These are phyloP conservation scores for Aspergillus diversus DNA, from an alignment of 495 filamentous ascomycete genomes.

Conservation along the genomic window DNA sequence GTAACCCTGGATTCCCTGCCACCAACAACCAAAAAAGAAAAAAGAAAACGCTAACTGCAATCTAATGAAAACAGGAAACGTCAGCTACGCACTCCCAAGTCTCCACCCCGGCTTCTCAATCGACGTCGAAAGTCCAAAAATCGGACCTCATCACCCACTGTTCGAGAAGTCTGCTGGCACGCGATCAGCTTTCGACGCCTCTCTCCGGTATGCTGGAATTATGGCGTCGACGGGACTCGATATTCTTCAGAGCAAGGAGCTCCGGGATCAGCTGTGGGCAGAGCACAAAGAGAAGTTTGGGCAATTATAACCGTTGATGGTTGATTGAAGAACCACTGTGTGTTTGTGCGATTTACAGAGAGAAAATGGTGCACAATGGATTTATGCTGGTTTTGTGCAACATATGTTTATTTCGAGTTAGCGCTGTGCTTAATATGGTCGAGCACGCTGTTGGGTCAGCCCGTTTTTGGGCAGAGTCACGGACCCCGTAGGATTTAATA, in stretches of 20 bases:
- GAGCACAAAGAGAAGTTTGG: neutral
- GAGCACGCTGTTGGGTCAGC: no score
- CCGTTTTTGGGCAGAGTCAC: no score
- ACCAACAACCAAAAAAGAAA: neutral
- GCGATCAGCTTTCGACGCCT: neutral
- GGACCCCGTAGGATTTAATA: no score
- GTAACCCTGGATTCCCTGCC: neutral
- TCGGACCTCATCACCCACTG: constrained; percentile 7
- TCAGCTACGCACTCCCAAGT: constrained; percentile 10
- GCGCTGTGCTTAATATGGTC: no score
- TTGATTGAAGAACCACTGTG: no score
- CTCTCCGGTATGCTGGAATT: neutral
- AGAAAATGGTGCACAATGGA: no score
- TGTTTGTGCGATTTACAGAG: no score
- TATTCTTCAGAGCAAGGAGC: neutral
- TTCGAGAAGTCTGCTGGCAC: constrained; percentile 10
- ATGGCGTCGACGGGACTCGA: neutral
- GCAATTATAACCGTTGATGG: neutral
- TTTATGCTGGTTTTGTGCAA: no score
- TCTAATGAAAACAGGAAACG: constrained; percentile 2
- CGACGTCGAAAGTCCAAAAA: neutral
- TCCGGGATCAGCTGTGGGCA: neutral
- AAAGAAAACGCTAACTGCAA: neutral
- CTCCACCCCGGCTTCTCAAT: constrained; percentile 9
- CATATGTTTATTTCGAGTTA: no score